A percentile compares a stretch with the other conserved stretches of the same genome.
These are phyloP conservation scores for Phytopythium vexans DNA, from an alignment of 352 stramenopile species.

Conservation along the genomic window DNA sequence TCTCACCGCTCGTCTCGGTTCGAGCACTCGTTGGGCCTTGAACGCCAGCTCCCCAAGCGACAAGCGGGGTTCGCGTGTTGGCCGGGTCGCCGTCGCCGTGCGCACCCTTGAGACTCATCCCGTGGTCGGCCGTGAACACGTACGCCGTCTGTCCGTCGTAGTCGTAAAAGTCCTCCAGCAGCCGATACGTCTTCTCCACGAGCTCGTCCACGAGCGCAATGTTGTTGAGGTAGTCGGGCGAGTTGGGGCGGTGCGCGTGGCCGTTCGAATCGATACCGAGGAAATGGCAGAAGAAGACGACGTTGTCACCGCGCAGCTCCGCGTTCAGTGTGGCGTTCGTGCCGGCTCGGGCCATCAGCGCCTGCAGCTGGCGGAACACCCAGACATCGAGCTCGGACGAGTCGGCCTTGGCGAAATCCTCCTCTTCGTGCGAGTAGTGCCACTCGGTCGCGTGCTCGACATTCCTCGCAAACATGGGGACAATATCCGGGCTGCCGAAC, in stretches of 20 bases:
- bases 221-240: constrained; percentile 79
- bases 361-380: constrained; percentile 55
- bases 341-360: constrained; percentile 27
- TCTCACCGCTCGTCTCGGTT: neutral
- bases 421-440: constrained; percentile 75
- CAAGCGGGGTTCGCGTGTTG: constrained; percentile 78
- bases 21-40: constrained; percentile 19
- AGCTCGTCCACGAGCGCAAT: constrained; percentile 80
- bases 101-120: constrained; percentile 81
- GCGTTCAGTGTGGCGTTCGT: constrained; percentile 13
- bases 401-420: constrained; percentile 79
- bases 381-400: constrained; percentile 73
- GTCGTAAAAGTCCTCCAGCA: constrained; percentile 69
- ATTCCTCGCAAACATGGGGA: constrained; percentile 83
- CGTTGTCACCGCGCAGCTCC: constrained; percentile 31
- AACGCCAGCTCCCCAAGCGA: constrained; percentile 75
- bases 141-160: constrained; percentile 70
- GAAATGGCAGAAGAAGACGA: constrained; percentile 82
- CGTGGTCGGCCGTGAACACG: constrained; percentile 83
- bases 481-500: constrained; percentile 83
- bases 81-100: constrained; percentile 78
- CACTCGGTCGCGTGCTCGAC: constrained; percentile 58
- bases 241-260: constrained; percentile 76
- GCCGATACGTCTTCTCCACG: constrained; percentile 49
- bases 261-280: constrained; percentile 87